Base-by-base conservation (phyloP, 1,139 yeast species). In the Nakaseomyces sp. region DNA sequence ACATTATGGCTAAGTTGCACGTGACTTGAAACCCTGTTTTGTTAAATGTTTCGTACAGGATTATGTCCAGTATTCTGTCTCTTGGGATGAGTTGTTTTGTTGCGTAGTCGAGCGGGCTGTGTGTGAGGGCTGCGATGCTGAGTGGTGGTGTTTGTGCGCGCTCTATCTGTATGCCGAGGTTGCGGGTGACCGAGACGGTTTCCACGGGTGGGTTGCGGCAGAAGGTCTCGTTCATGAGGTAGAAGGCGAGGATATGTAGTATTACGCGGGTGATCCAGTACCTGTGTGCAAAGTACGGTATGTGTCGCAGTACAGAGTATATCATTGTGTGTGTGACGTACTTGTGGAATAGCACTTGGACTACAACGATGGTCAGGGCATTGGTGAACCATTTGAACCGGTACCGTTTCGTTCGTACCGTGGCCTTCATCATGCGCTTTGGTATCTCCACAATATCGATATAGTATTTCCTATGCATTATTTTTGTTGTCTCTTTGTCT, bases 21-120 rank as follows among this genome's bases (percentile, higher is more conserved):
- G 28, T 35, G 38, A 35, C 38, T 13, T 22, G 28, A 12, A 35
- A 35, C 26, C 38, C 38, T 8, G 38, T 20, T 15, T 35, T 35
- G 28, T 22, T 35, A 13, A 35, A 35, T 3, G 38, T 35, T 22
- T 35, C 38, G 38, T 35, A 16, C 4, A 35, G 8, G 17, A 35
- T 35, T 12, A 35, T 13, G 18, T 35, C 38, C n/a, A 35, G 8
- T 20, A 35, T 22, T 35, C 28, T 35, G 18, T 35, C 38, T 20
- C 28, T 17, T 35, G 38, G 38, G 10, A 35, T 35, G 12, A 35
- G 28, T 35, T 20, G 17, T 10, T 5, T 5, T 19, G 4, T 7
- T 17, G 36, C 36, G 36, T 17, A n/a, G 16, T 32, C 36, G 8
- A 32, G 24, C 13, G 36, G 36, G 24, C 18, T 32, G 24, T 32